Conservation (phyloP, 495 filamentous ascomycete genomes). For the Penicillium turbatum region DNA sequence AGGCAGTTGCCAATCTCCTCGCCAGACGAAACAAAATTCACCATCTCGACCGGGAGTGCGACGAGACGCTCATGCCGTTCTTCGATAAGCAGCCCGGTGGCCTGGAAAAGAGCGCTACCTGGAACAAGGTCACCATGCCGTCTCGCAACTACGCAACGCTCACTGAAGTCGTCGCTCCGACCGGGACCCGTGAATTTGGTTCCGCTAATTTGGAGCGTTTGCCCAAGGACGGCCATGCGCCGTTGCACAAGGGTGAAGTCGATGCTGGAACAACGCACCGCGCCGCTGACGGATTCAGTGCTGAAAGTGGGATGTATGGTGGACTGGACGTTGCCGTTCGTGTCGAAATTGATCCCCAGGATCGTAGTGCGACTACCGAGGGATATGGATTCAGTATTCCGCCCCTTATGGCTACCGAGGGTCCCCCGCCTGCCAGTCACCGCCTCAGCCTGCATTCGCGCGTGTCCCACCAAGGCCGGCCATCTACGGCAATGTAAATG, state of each 20-base stretch:
- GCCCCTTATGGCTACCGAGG: slow-evolving; percentile 23
- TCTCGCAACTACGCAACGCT: slow-evolving; percentile 83
- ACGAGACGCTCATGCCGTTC: slow-evolving; percentile 82
- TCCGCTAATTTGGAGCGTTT: slow-evolving; percentile 21
- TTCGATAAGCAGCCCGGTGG: slow-evolving; percentile 81
- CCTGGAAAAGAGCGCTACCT: slow-evolving; percentile 57
- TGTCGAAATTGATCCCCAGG: slow-evolving; percentile 67
- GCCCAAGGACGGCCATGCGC: slow-evolving; percentile 58
- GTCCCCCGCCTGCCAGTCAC: slow-evolving; percentile 10
- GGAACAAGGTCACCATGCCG: slow-evolving; percentile 86
- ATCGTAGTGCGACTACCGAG: slow-evolving; percentile 57
- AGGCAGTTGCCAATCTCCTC: slow-evolving; percentile 82
- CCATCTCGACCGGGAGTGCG: slow-evolving; percentile 76
- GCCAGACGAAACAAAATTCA: slow-evolving; percentile 87
- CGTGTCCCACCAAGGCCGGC: slow-evolving; percentile 19
- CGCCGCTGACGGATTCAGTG: slow-evolving; percentile 50
- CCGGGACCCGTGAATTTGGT: slow-evolving; percentile 12
- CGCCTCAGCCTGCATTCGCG: slow-evolving; percentile 24
- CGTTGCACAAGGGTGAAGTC: slow-evolving; percentile 61
- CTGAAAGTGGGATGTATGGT: slow-evolving; percentile 53
- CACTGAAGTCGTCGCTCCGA: slow-evolving; percentile 52
- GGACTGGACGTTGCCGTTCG: slow-evolving; percentile 63
- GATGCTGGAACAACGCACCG: slow-evolving; percentile 61
- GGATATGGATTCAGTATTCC: slow-evolving; percentile 62
- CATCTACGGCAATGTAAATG: slow-evolving; percentile 23